A percentile compares a stretch with the other conserved stretches of the same genome.
Conservation (phyloP, 139 green algal genomes). For the Chlamydomonas incerta region DNA sequence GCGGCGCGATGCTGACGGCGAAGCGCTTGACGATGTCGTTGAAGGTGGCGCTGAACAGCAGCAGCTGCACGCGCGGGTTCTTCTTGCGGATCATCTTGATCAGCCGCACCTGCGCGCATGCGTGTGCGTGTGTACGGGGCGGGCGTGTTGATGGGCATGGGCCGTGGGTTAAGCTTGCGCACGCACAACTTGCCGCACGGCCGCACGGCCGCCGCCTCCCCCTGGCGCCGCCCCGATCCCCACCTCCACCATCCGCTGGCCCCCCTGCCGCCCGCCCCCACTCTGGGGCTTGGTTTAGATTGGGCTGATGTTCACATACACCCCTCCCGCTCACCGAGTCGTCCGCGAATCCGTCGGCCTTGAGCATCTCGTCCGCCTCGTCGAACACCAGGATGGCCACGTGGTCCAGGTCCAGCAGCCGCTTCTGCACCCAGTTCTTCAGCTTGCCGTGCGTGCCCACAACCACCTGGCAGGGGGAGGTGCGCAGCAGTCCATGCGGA, state of each 20-base stretch:
- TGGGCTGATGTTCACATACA: not conserved
- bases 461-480: conserved; percentile 77
- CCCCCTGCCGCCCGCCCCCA: too few relatives aligned
- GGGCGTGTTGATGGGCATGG: too few relatives aligned
- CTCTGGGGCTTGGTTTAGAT: too few relatives aligned
- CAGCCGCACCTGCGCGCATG: not conserved
- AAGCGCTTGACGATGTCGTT: conserved; percentile 93
- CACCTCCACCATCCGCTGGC: too few relatives aligned
- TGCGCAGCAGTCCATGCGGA: not conserved
- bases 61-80: conserved; percentile 57
- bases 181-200: too few relatives aligned
- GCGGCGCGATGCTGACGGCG: conserved; percentile 78
- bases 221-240: too few relatives aligned
- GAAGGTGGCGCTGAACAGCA: conserved; percentile 98
- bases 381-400: conserved; percentile 97
- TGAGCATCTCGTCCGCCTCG: conserved; percentile 99
- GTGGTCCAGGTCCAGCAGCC: conserved; percentile 74
- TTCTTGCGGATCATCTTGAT: too few relatives aligned
- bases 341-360: conserved; percentile 91
- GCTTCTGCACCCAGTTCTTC: conserved; percentile 86
- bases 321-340: conserved; percentile 76
- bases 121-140: not conserved
- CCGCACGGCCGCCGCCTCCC: too few relatives aligned
- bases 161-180: too few relatives aligned
- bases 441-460: conserved; percentile 97